A percentile compares a stretch with the other conserved stretches of the same genome.
Evolutionary conservation across 1,284 basidiomycete genomes (phyloP).

Genomic region (Tilletiopsis washingtonensis): DNA sequence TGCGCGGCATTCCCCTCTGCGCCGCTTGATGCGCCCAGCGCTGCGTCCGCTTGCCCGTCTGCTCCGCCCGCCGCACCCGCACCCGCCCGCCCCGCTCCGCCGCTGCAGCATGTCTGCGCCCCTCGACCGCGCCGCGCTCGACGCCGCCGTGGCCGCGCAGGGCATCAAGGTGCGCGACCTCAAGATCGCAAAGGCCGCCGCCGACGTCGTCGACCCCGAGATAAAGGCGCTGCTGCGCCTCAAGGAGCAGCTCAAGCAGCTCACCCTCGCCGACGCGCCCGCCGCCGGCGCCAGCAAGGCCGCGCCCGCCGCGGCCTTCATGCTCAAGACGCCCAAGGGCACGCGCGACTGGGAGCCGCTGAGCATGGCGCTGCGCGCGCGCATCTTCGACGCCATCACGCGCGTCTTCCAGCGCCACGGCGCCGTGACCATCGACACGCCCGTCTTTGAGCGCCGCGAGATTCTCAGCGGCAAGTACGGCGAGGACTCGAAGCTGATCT

Average conservation of each 20-base stretch:
- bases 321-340: slow-evolving; percentile 58
- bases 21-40: too few relatives aligned
- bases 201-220: slow-evolving; percentile 22
- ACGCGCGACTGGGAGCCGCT: slow-evolving; percentile 90
- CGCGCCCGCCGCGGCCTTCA: slow-evolving; percentile 16
- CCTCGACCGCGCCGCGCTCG: slow-evolving; percentile 9
- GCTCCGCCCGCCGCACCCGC: too few relatives aligned
- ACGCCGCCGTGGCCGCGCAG: slow-evolving; percentile 26
- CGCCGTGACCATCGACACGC: slow-evolving; percentile 87
- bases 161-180: slow-evolving; percentile 33
- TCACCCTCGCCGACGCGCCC: slow-evolving; percentile 13
- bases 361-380: slow-evolving; percentile 86
- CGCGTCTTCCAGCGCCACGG: slow-evolving; percentile 83
- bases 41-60: too few relatives aligned
- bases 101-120: too few relatives aligned
- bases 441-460: slow-evolving; percentile 95
- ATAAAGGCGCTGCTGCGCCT: slow-evolving; percentile 27
- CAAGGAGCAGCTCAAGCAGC: slow-evolving; percentile 25
- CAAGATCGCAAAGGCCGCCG: slow-evolving; percentile 19
- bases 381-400: slow-evolving; percentile 82
- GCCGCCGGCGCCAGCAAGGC: not conserved
- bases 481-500: slow-evolving; percentile 95
- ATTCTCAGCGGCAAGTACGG: slow-evolving; percentile 75
- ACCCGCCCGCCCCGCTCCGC: too few relatives aligned
- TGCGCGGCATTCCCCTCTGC: too few relatives aligned